Conservation (phyloP, 2,329 filamentous ascomycete species). For the Botryotinia calthae region DNA sequence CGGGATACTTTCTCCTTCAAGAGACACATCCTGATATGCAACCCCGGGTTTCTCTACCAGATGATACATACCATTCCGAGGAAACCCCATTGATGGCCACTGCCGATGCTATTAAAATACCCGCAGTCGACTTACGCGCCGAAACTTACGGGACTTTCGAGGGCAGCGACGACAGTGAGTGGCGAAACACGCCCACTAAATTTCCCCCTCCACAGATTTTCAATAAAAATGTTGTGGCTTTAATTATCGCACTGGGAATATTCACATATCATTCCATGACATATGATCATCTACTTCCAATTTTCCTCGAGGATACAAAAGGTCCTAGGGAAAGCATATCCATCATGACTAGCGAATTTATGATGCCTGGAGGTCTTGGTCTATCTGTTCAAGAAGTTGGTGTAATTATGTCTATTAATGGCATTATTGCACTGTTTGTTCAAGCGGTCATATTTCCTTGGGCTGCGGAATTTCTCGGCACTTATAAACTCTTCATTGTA, state of each 20-base stretch:
- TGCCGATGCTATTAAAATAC: constrained; percentile 70
- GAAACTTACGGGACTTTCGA: constrained; percentile 76
- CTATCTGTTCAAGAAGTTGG: constrained; percentile 62
- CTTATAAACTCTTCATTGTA: constrained; percentile 56
- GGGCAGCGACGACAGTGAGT: constrained; percentile 34
- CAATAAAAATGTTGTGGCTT: constrained; percentile 65
- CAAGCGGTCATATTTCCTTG: constrained; percentile 61
- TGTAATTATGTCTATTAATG: constrained; percentile 58
- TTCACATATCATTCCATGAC: constrained; percentile 97
- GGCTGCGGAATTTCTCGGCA: constrained; percentile 56
- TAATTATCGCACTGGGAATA: constrained; percentile 79
- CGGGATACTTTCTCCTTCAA: constrained; percentile 77
- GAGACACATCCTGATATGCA: constrained; percentile 88
- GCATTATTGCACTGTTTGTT: constrained; percentile 56
- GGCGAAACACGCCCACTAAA: constrained; percentile 37
- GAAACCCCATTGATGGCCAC: constrained; percentile 71
- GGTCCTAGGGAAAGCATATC: constrained; percentile 35
- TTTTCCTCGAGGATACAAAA: constrained; percentile 82
- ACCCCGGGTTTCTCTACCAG: constrained; percentile 48
- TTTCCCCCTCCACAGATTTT: constrained; percentile 46
- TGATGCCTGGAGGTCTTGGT: constrained; percentile 61
- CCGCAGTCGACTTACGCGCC: constrained; percentile 69
- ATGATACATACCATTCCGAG: constrained; percentile 50
- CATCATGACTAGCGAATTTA: constrained; percentile 30
- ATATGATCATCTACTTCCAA: constrained; percentile 86